phyloP scores from a whole-genome alignment of 176 grass and related monocot species.

The Canna indica region DNA sequence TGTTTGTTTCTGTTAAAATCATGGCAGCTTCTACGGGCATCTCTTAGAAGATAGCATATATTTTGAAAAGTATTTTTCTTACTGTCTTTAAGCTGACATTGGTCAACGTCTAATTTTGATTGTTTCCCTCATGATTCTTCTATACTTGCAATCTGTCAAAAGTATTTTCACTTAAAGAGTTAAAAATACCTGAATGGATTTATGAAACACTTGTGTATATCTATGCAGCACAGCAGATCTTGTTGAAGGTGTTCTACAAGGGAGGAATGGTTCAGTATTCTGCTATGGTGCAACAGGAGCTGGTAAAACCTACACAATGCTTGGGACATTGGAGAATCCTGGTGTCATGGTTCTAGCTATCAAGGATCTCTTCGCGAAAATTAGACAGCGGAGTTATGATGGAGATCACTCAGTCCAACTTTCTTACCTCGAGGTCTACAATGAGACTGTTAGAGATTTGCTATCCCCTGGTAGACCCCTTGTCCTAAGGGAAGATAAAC shows the following conservation, averaged over 20 bases:
- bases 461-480: slow-evolving; percentile 80
- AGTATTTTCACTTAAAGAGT: no score
- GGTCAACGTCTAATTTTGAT: no score
- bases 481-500: slow-evolving; percentile 83
- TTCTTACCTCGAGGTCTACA: slow-evolving; percentile 94
- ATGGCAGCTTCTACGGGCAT: no score
- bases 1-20: no score
- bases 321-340: slow-evolving; percentile 67
- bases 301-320: slow-evolving; percentile 96
- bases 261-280: slow-evolving; percentile 90
- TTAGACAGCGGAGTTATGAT: slow-evolving; percentile 59
- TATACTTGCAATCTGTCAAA: no score
- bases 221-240: slow-evolving; percentile 67
- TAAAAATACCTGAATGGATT: no score
- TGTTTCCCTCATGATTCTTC: no score
- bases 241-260: slow-evolving; percentile 84
- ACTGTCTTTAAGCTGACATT: no score
- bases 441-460: slow-evolving; percentile 92
- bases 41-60: no score
- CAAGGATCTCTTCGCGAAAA: slow-evolving; percentile 85
- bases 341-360: slow-evolving; percentile 96
- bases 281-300: slow-evolving; percentile 97
- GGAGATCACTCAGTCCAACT: slow-evolving; percentile 66
- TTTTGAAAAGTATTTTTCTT: no score
- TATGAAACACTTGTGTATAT: slow-evolving; percentile 10